Percentiles rank a stretch among this genome's conserved stretches.
These are phyloP conservation scores for Castanea sativa DNA, from an alignment of 306 rosid species.

Conservation along the genomic window DNA sequence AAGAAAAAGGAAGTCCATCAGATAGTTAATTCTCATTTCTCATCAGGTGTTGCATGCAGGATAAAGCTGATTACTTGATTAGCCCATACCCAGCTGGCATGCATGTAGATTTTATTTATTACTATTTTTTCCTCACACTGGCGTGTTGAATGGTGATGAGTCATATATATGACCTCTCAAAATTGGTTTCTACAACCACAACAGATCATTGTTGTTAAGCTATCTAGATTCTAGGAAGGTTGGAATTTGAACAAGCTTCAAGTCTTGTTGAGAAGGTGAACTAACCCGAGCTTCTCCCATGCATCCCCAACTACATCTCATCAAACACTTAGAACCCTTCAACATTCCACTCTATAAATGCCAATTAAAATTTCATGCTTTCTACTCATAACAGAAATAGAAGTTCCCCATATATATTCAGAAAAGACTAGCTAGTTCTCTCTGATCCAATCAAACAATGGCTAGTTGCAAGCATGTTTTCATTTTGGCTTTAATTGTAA, in stretches of 20 bases:
- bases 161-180: neutral
- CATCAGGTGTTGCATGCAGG: too few relatives aligned
- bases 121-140: too few relatives aligned
- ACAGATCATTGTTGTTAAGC: neutral
- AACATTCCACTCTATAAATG: neutral
- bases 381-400: constrained; percentile 3
- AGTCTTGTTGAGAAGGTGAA: constrained; percentile 21
- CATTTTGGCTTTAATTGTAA: constrained; percentile 2
- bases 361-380: neutral
- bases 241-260: neutral
- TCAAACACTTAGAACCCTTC: constrained; percentile 15
- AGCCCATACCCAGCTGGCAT: too few relatives aligned
- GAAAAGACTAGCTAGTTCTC: neutral
- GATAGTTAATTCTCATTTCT: too few relatives aligned
- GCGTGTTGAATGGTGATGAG: too few relatives aligned
- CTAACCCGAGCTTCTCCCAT: neutral
- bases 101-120: too few relatives aligned
- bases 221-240: neutral
- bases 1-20: too few relatives aligned
- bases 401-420: neutral
- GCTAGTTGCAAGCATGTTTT: constrained; percentile 1
- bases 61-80: too few relatives aligned
- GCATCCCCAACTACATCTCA: constrained; percentile 18
- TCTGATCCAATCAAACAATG: neutral
- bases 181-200: neutral